These are phyloP conservation scores for Nothopassalora personata DNA, from an alignment of 2,329 filamentous ascomycete species.

Conservation along the genomic window DNA sequence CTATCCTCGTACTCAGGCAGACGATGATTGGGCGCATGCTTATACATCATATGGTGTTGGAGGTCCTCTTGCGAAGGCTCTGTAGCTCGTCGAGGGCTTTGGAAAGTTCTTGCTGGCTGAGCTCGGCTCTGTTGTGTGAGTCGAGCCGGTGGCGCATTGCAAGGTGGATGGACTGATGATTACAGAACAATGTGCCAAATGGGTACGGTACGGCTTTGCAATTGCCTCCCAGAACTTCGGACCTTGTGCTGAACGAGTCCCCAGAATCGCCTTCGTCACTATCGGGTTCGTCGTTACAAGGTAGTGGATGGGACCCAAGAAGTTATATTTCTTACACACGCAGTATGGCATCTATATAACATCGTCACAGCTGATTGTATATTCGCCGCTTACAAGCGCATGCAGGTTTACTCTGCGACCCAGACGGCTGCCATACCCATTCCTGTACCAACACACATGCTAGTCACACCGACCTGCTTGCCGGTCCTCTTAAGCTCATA, in stretches of 20 bases:
- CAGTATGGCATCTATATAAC: not conserved
- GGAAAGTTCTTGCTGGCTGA: constrained; percentile 13
- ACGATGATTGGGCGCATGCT: constrained; percentile 7
- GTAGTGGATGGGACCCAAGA: not conserved
- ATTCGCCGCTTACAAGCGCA: not conserved
- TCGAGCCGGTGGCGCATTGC: too few relatives aligned
- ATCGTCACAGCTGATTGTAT: not conserved
- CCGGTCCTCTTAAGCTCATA: constrained; percentile 82
- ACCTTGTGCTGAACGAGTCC: constrained; percentile 10
- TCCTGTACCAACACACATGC: constrained; percentile 93
- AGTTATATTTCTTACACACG: not conserved
- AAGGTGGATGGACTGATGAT: constrained; percentile 5
- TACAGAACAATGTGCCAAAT: constrained; percentile 14
- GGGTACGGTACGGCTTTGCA: constrained; percentile 16
- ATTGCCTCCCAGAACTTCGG: constrained; percentile 13
- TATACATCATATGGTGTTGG: constrained; percentile 12
- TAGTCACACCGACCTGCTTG: constrained; percentile 82
- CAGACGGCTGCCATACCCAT: constrained; percentile 98
- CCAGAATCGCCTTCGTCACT: constrained; percentile 10
- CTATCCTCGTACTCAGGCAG: constrained; percentile 4
- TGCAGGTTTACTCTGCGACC: constrained; percentile 70
- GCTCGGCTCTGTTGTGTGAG: too few relatives aligned
- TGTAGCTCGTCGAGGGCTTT: constrained; percentile 12
- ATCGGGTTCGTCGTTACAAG: constrained; percentile 9
- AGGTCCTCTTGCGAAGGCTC: constrained; percentile 6